Base-by-base conservation (phyloP, 768 basidiomycete genomes). In the Hebeloma cylindrosporum region DNA sequence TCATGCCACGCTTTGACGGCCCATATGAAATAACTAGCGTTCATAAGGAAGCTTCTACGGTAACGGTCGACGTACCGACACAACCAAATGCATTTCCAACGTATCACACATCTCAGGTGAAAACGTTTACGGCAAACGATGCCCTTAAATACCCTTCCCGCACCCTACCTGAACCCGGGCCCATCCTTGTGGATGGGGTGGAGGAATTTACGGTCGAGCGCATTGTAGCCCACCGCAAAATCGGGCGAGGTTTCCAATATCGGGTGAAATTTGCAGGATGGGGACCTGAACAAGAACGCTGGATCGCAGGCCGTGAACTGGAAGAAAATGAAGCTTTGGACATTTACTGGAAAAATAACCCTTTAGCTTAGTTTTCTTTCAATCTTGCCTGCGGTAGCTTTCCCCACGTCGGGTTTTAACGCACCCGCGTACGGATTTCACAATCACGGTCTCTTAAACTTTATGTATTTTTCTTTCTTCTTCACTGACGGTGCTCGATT, bases 81-180 rank as follows among this genome's bases (percentile, higher is more conserved):
- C 54, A 37, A 0, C 40, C 41, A 1, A 51, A 48, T 21, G 53
- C 62, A 1, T 63, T 63, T 42, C 64, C 66, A 0, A 64, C 57
- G 0, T 74, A 72, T 53, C 69, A 74, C 33, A 54, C 56, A 1
- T 63, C 63, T 1, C 55, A 63, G 14, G 43, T 73, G 0, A 43
- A 52, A 1, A 54, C 41, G 0, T 64, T 51, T 30, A 11, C 45
- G 0, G 33, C 59, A 0, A 73, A 72, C 37, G 58, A 74, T 44
- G 2, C 36, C 11, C 3, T 3, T 0, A 36, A 52, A 0, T 73
- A 68, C 50, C 71, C 71, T 1, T 23, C 20, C 0, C 58, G 65
- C 2, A 43, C 56, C 6, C 17, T 42, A 0, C 11, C 45, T 2
- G 8, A 37, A 13, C 64, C 65, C 1, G 48, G 33, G 0, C 58